Conservation (phyloP, 2,329 filamentous ascomycete genomes). For the Monosporascus sp. region DNA sequence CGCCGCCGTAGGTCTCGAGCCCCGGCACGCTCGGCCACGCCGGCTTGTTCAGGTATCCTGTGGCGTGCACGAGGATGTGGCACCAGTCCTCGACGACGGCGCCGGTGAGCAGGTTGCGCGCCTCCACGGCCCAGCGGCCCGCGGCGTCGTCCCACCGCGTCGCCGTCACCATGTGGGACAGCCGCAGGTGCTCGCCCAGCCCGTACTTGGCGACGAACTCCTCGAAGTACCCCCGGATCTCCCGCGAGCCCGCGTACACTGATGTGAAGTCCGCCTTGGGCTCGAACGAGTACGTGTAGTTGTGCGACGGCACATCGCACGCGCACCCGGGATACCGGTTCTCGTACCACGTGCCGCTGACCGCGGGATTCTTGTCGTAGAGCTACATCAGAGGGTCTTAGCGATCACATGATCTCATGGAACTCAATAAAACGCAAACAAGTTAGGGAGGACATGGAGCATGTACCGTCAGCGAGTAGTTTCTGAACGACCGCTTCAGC, state of each 20-base stretch:
- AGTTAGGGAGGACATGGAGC: background rate
- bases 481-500: conserved; percentile 37
- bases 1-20: conserved; percentile 6
- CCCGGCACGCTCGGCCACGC: conserved; percentile 11
- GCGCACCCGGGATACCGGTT: conserved; percentile 41
- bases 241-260: conserved; percentile 35
- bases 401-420: no score
- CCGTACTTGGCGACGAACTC: conserved; percentile 35
- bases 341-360: conserved; percentile 48
- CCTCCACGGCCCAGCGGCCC: conserved; percentile 27
- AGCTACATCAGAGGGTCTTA: conserved; percentile 12
- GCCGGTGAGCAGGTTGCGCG: conserved; percentile 25
- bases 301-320: conserved; percentile 47
- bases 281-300: conserved; percentile 47
- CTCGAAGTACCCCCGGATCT: conserved; percentile 39
- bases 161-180: conserved; percentile 19
- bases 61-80: conserved; percentile 34
- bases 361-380: conserved; percentile 44
- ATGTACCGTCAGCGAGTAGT: conserved; percentile 26
- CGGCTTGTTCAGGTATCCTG: conserved; percentile 14
- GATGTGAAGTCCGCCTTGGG: conserved; percentile 38
- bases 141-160: conserved; percentile 32
- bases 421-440: background rate
- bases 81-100: conserved; percentile 31
- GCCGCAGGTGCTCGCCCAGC: conserved; percentile 28